Evolutionary conservation across 306 rosid genomes (phyloP).

Genomic region (Rubus idaeus): DNA sequence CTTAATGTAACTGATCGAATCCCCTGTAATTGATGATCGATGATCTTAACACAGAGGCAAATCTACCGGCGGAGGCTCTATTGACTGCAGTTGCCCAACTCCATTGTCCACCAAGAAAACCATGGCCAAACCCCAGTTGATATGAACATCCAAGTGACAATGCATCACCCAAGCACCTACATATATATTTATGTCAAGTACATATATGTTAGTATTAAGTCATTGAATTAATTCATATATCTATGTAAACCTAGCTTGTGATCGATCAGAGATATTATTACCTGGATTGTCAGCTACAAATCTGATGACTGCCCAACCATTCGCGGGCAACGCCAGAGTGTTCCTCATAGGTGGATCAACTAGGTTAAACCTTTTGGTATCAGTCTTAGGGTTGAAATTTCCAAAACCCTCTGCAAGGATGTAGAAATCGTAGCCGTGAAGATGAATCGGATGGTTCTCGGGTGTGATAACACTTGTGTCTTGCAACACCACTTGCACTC

Average conservation of each 20-base stretch:
- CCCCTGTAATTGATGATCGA: conserved; percentile 1
- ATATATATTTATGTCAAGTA: background rate
- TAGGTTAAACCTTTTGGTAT: conserved; percentile 68
- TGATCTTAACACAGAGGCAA: conserved; percentile 61
- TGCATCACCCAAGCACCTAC: conserved; percentile 84
- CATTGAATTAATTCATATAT: background rate
- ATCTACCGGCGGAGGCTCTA: conserved; percentile 70
- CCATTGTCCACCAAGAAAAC: conserved; percentile 79
- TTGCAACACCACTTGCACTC: conserved; percentile 35
- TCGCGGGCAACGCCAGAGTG: conserved; percentile 75
- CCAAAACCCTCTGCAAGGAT: conserved; percentile 85
- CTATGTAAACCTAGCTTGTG: background rate
- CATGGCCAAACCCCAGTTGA: conserved; percentile 90
- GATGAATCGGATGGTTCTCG: conserved; percentile 86
- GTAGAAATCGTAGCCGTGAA: conserved; percentile 89
- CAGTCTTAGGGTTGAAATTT: conserved; percentile 62
- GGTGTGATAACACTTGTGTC: conserved; percentile 67
- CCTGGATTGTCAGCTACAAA: conserved; percentile 96
- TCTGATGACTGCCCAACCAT: conserved; percentile 91
- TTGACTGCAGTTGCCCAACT: conserved; percentile 57
- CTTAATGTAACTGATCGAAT: background rate
- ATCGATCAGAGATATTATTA: conserved; percentile 21
- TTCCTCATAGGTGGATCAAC: conserved; percentile 83
- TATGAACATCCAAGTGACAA: conserved; percentile 70
- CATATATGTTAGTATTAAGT: conserved; percentile 5